Conservation (phyloP, 2,329 filamentous ascomycete species). For the Rasamsonia emersonii region DNA sequence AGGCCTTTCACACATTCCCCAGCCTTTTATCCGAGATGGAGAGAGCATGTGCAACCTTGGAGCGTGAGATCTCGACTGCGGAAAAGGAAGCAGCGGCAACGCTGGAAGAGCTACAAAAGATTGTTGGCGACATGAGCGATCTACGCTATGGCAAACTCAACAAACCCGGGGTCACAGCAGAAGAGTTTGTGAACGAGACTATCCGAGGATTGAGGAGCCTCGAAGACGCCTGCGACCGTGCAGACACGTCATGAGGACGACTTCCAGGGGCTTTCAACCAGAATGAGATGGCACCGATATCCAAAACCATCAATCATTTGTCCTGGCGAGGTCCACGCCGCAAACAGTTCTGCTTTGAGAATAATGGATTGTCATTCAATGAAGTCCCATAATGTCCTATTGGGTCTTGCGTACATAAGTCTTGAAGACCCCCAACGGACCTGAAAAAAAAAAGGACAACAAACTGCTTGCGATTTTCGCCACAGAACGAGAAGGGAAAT, state of each 20-base stretch:
- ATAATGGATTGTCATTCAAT: too few species aligned
- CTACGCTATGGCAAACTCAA: constrained; percentile 68
- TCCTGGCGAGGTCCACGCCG: too few species aligned
- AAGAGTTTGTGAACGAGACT: constrained; percentile 56
- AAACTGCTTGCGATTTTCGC: neutral
- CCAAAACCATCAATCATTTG: too few species aligned
- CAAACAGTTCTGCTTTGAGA: too few species aligned
- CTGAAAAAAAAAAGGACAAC: neutral
- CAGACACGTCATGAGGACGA: constrained; percentile 10
- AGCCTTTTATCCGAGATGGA: constrained; percentile 64
- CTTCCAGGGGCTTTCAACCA: neutral
- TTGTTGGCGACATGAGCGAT: constrained; percentile 68
- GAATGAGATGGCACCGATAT: neutral
- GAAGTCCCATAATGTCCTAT: too few species aligned
- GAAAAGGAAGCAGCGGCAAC: constrained; percentile 56
- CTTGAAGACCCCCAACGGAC: too few species aligned
- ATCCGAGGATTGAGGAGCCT: constrained; percentile 57
- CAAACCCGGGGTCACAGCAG: constrained; percentile 44
- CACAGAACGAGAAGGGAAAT: too few species aligned
- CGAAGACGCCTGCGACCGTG: constrained; percentile 51
- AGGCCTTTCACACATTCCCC: constrained; percentile 49
- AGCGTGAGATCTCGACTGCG: constrained; percentile 58
- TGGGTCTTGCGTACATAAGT: too few species aligned
- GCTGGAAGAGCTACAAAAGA: constrained; percentile 54
- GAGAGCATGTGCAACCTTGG: constrained; percentile 54